Evolutionary conservation across 169 alveolate species (phyloP).

Genomic region (Babesia caballi): DNA sequence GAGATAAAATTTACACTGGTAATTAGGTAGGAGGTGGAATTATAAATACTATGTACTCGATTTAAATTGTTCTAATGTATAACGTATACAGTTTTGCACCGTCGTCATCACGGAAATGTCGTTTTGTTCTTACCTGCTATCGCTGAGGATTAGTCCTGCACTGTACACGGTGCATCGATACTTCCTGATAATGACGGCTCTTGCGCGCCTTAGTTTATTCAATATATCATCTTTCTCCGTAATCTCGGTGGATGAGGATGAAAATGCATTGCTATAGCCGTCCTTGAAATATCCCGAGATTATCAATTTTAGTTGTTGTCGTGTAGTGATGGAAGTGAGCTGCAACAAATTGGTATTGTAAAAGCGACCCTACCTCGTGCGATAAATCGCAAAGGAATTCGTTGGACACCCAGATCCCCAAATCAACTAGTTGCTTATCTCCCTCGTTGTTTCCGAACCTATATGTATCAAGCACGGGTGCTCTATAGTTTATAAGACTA

Average conservation of each 20-base stretch:
- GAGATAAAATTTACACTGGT: neutral
- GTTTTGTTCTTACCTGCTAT: slow-evolving; percentile 19
- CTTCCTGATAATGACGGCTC: slow-evolving; percentile 30
- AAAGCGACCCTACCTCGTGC: slow-evolving; percentile 19
- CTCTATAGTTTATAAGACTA: slow-evolving; percentile 41
- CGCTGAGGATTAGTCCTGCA: slow-evolving; percentile 17
- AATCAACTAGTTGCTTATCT: neutral
- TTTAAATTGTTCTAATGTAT: neutral
- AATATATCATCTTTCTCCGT: slow-evolving; percentile 18
- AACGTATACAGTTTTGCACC: neutral
- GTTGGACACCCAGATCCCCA: slow-evolving; percentile 31
- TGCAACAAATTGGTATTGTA: neutral
- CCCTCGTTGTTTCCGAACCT: neutral
- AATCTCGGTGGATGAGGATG: neutral
- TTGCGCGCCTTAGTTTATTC: slow-evolving; percentile 2
- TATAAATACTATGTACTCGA: no score
- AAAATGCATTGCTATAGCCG: neutral
- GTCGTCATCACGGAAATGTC: no score
- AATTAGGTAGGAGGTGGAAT: neutral
- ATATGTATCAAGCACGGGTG: slow-evolving; percentile 43
- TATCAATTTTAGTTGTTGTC: slow-evolving; percentile 4
- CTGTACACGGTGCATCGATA: slow-evolving; percentile 61
- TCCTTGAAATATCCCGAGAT: neutral
- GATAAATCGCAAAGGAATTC: slow-evolving; percentile 52
- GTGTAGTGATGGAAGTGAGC: slow-evolving; percentile 20